Evolutionary conservation across 73 alveolate genomes (phyloP).

Genomic region (Halteria grandinella): DNA sequence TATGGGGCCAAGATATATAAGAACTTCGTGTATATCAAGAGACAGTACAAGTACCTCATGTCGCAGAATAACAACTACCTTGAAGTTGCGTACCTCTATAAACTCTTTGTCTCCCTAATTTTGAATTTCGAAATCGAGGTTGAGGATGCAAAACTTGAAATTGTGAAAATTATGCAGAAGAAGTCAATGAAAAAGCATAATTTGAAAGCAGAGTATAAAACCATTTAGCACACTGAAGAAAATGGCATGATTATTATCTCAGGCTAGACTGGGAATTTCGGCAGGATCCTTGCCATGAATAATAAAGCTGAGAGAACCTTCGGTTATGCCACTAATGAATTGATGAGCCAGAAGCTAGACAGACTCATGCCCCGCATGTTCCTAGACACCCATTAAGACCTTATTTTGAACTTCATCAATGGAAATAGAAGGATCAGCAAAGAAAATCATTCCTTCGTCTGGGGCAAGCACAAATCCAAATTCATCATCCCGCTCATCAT

Average conservation of each 20-base stretch:
- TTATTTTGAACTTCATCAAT: slow-evolving; percentile 29
- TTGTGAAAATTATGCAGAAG: slow-evolving; percentile 47
- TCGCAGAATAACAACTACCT: slow-evolving; percentile 32
- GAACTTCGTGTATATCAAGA: slow-evolving; percentile 40
- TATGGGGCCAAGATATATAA: slow-evolving; percentile 38
- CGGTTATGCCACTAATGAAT: slow-evolving; percentile 35
- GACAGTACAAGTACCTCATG: slow-evolving; percentile 31
- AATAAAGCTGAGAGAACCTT: slow-evolving; percentile 48
- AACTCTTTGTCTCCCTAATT: slow-evolving; percentile 35
- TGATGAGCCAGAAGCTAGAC: background rate
- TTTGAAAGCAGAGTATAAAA: slow-evolving; percentile 33
- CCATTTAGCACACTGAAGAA: slow-evolving; percentile 32
- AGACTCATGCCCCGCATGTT: slow-evolving; percentile 39
- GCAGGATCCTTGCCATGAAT: slow-evolving; percentile 42
- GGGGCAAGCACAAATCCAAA: slow-evolving; percentile 51
- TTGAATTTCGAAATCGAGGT: slow-evolving; percentile 52
- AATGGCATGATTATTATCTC: slow-evolving; percentile 53
- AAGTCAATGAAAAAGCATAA: slow-evolving; percentile 51
- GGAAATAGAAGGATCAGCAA: slow-evolving; percentile 46
- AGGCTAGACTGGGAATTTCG: slow-evolving; percentile 40
- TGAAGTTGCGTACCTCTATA: slow-evolving; percentile 50
- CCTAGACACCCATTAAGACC: slow-evolving; percentile 19
- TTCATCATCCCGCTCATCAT: slow-evolving; percentile 32
- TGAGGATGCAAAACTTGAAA: slow-evolving; percentile 52
- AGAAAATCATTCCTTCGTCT: slow-evolving; percentile 45